phyloP scores from a whole-genome alignment of 805 yeast genomes.

The Yarrowia sp. region DNA sequence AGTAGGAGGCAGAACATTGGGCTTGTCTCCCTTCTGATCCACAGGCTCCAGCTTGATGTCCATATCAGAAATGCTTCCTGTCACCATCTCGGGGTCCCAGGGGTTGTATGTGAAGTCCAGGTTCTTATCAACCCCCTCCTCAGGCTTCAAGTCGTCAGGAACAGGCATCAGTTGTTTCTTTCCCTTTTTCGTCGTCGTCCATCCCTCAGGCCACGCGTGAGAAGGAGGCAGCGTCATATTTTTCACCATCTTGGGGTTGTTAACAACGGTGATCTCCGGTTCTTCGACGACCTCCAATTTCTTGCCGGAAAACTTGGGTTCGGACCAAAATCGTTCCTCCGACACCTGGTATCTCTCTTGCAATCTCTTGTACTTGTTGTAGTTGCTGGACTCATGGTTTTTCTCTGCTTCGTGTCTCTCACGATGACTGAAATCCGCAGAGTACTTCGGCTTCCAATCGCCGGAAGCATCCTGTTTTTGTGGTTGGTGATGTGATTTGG shows the following conservation, averaged over 20 bases:
- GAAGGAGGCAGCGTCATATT: slow-evolving; percentile 1
- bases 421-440: too few relatives aligned
- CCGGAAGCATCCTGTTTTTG: too few relatives aligned
- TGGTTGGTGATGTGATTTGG: too few relatives aligned
- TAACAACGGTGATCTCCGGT: too few relatives aligned
- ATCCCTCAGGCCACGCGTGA: not conserved
- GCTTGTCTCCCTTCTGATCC: slow-evolving; percentile 12
- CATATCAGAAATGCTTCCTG: slow-evolving; percentile 4
- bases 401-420: too few relatives aligned
- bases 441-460: too few relatives aligned
- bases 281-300: too few relatives aligned
- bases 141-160: not conserved
- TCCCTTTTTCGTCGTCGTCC: not conserved
- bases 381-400: too few relatives aligned
- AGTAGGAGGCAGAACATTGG: slow-evolving; percentile 54
- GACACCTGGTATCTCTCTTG: too few relatives aligned
- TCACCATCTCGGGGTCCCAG: not conserved
- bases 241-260: not conserved
- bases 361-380: too few relatives aligned
- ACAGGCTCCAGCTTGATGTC: slow-evolving; percentile 10
- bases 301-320: too few relatives aligned
- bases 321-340: too few relatives aligned
- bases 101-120: slow-evolving; percentile 13
- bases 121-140: not conserved
- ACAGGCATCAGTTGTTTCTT: not conserved